Evolutionary conservation across 306 rosid genomes (phyloP), one percentile per base, ranked within the genome.

Genomic region (Delonix regia): DNA sequence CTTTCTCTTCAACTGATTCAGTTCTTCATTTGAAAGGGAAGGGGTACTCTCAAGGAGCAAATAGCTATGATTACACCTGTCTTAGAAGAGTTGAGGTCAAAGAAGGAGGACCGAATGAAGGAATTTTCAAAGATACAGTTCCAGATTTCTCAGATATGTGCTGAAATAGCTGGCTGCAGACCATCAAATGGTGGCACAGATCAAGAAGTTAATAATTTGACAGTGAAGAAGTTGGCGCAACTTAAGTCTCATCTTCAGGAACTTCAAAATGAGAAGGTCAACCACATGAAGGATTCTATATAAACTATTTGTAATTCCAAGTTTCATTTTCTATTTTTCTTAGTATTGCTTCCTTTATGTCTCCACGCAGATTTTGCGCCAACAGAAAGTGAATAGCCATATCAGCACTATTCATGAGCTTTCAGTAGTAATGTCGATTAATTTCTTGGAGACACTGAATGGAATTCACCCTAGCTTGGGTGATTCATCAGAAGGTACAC

Each of bases 251-350:
- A 89, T 55, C 95, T 94, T 47, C 86, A 88, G 56, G 98, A 94
- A 77, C 94, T 94, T 83, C 97, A 85, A 75, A 86, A 73, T 45
- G 97, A 92, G 80, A 94, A 94, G 97, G 97, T 92, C 30, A 47
- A 51, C 15, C 21, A 19, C 68, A 30, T 36, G 33, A 18, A 25
- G 14, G 36, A 74, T 76, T 82, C 39, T 42, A n/a, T 27, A 69
- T 69, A 78, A 63, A 28, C 18, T 30, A 64, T 27, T 65, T 59
- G 44, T 57, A 55, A 69, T 30, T 63, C 24, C 60, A 48, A 62
- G 60, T 42, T 38, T 65, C 59, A 25, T 28, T 13, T 30, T 30
- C 42, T 7, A 14, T 72, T 74, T 55, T 77, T 55, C 72, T 65
- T 33, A 67, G 21, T 51, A 27, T 70, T 83, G 52, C 38, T 75